Conservation (phyloP, 2,329 filamentous ascomycete species). For the Chaetomium globosum region DNA sequence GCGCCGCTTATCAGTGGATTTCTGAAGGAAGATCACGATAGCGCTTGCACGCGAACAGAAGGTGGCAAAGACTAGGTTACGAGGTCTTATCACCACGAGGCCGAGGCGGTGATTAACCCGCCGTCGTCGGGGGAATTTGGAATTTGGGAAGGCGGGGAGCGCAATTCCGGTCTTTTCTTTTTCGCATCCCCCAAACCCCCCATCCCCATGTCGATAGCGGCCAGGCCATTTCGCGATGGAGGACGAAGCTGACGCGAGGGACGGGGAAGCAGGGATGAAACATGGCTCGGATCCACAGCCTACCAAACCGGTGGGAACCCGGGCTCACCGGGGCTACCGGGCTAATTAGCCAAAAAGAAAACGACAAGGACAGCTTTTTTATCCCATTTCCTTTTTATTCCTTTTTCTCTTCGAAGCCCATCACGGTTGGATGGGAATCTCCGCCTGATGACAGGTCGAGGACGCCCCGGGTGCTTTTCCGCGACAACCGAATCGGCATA, state of each 20-base stretch:
- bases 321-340: background rate
- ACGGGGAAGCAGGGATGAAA: constrained; percentile 15
- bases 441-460: background rate
- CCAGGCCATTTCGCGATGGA: constrained; percentile 15
- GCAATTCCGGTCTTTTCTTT: no score
- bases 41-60: constrained; percentile 22
- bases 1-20: constrained; percentile 20
- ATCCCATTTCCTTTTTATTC: constrained; percentile 9
- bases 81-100: background rate
- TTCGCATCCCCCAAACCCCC: no score
- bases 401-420: background rate
- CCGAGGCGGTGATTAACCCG: no score
- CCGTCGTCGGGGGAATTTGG: no score
- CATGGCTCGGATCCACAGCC: constrained; percentile 11
- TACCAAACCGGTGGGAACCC: constrained; percentile 15
- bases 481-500: background rate
- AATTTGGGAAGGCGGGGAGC: no score
- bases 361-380: constrained; percentile 6
- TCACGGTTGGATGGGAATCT: background rate
- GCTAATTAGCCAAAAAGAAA: constrained; percentile 19
- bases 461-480: background rate
- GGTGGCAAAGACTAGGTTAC: background rate
- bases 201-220: no score
- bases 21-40: constrained; percentile 13
- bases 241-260: constrained; percentile 10